These are phyloP conservation scores for Penicillium sp. DNA, from an alignment of 2,329 filamentous ascomycete genomes.

Conservation along the genomic window DNA sequence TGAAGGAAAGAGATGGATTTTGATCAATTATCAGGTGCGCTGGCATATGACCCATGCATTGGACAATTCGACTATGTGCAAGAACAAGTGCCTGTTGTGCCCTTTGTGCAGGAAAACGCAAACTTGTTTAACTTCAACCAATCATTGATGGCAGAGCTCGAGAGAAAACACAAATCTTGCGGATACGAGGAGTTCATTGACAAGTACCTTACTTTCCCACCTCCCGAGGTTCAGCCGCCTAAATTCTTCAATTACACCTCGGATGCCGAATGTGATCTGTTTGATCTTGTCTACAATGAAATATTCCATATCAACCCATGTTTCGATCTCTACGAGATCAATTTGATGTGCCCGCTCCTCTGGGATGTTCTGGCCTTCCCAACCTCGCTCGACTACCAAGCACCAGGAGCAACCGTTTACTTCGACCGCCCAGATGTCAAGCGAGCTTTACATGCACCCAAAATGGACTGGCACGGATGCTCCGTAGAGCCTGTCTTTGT, in stretches of 20 bases:
- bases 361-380: slow-evolving; percentile 71
- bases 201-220: slow-evolving; percentile 56
- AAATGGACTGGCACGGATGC: slow-evolving; percentile 35
- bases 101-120: slow-evolving; percentile 44
- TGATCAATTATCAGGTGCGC: slow-evolving; percentile 39
- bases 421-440: slow-evolving; percentile 72
- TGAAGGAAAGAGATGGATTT: neutral
- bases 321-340: slow-evolving; percentile 74
- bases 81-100: slow-evolving; percentile 39
- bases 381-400: slow-evolving; percentile 53
- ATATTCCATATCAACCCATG: slow-evolving; percentile 67
- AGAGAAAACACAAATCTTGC: slow-evolving; percentile 44
- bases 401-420: slow-evolving; percentile 62
- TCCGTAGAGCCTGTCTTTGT: slow-evolving; percentile 47
- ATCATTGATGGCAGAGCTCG: slow-evolving; percentile 43
- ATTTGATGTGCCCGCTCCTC: slow-evolving; percentile 66
- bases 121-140: slow-evolving; percentile 49
- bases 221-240: slow-evolving; percentile 55
- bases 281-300: slow-evolving; percentile 55
- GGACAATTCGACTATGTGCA: slow-evolving; percentile 37
- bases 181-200: slow-evolving; percentile 49
- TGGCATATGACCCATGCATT: slow-evolving; percentile 72
- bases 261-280: slow-evolving; percentile 57
- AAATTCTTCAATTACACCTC: slow-evolving; percentile 49
- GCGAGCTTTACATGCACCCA: slow-evolving; percentile 63